Percentiles rank a stretch among this genome's conserved stretches.
These are phyloP conservation scores for Achaetomium macrosporum DNA, from an alignment of 2,329 filamentous ascomycete species.

Conservation along the genomic window DNA sequence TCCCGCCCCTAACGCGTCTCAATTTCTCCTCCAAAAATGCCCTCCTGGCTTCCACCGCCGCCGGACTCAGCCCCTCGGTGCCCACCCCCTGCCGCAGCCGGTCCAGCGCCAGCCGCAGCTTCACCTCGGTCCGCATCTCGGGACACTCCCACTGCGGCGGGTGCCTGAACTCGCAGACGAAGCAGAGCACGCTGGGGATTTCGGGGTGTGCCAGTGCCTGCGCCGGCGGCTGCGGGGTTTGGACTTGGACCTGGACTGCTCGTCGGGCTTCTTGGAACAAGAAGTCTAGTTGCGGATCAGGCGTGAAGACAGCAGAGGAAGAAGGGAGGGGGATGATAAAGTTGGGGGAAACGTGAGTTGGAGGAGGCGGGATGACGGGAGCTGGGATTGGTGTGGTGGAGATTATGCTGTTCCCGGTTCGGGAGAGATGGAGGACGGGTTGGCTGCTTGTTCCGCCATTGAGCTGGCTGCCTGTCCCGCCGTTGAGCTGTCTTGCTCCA, in stretches of 20 bases:
- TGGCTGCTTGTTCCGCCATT: background rate
- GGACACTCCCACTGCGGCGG: conserved; percentile 21
- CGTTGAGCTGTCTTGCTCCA: conserved; percentile 3
- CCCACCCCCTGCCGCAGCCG: conserved; percentile 4
- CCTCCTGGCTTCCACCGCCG: background rate
- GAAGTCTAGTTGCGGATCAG: background rate
- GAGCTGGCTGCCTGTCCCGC: background rate
- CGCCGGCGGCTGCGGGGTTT: background rate
- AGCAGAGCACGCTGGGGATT: conserved; percentile 5
- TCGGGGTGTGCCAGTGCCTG: too few species aligned
- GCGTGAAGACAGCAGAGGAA: background rate
- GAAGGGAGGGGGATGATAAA: background rate
- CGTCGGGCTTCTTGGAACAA: background rate
- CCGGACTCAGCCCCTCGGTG: background rate
- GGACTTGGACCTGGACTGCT: background rate
- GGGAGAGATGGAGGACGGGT: background rate
- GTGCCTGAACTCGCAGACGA: conserved; percentile 20
- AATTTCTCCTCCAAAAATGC: conserved; percentile 11
- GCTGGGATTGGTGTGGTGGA: background rate
- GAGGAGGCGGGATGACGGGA: background rate
- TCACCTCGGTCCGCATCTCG: conserved; percentile 17
- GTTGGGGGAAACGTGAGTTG: background rate
- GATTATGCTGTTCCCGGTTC: background rate
- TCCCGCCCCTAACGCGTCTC: background rate
- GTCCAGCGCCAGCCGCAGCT: conserved; percentile 21